Conservation (phyloP, 805 yeast genomes). For the Ogataea pignaliae region DNA sequence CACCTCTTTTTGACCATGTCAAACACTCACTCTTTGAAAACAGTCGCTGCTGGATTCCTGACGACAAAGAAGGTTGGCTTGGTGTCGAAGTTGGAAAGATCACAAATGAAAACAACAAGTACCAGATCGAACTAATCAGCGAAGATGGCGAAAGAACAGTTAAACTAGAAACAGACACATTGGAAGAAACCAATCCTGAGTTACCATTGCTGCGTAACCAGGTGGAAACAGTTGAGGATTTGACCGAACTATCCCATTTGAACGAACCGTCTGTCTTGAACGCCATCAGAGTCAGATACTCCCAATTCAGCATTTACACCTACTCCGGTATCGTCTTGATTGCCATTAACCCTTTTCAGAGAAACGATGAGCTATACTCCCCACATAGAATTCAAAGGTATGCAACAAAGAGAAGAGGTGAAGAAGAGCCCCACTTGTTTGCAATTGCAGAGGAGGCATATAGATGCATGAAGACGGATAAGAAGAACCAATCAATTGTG, state of each 20-base stretch:
- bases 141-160: constrained; percentile 45
- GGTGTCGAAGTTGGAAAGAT: constrained; percentile 56
- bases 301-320: constrained; percentile 88
- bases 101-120: constrained; percentile 38
- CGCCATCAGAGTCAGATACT: constrained; percentile 84
- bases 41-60: constrained; percentile 81
- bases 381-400: constrained; percentile 92
- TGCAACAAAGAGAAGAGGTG: constrained; percentile 90
- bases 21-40: constrained; percentile 5
- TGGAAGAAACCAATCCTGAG: constrained; percentile 49
- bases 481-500: constrained; percentile 88
- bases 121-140: constrained; percentile 46
- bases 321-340: constrained; percentile 95
- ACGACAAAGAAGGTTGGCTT: constrained; percentile 68
- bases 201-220: constrained; percentile 88
- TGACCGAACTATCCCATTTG: constrained; percentile 84
- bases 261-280: constrained; percentile 96
- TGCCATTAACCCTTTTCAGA: constrained; percentile 94
- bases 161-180: constrained; percentile 42
- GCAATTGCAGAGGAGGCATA: constrained; percentile 98
- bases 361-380: constrained; percentile 85
- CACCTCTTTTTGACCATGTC: neutral
- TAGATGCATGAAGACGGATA: constrained; percentile 85
- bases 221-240: constrained; percentile 89
- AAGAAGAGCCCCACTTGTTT: constrained; percentile 92